Percentiles rank a stretch among this genome's conserved stretches.
These are phyloP conservation scores for Crucibulum laeve DNA, from an alignment of 768 basidiomycete species.

Conservation along the genomic window DNA sequence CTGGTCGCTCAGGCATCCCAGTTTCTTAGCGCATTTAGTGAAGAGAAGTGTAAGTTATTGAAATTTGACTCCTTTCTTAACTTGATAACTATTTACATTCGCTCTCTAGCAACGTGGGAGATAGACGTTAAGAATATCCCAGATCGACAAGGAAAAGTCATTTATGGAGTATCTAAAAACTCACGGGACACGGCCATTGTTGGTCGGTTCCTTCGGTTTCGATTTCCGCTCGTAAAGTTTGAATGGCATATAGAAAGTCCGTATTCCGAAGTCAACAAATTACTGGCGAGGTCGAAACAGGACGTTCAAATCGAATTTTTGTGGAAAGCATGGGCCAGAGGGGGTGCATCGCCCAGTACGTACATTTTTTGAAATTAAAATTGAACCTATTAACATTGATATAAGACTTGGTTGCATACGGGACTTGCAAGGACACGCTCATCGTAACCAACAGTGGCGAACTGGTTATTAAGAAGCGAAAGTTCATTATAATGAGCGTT, in stretches of 20 bases:
- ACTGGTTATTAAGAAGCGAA: neutral
- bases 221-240: neutral
- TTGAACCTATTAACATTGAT: neutral
- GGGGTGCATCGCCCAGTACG: neutral
- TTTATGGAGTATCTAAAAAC: neutral
- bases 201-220: neutral
- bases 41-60: too few species aligned
- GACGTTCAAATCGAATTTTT: neutral
- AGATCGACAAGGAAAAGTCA: neutral
- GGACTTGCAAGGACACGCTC: neutral
- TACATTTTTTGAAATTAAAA: neutral
- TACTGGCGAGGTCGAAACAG: neutral
- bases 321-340: neutral
- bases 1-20: too few species aligned
- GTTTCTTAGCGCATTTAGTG: too few species aligned
- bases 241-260: neutral
- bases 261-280: neutral
- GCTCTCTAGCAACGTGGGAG: neutral
- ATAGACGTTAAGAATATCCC: neutral
- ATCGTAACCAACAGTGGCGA: neutral
- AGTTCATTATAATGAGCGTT: neutral
- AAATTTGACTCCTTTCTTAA: too few species aligned
- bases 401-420: neutral
- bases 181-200: neutral
- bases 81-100: too few species aligned